Evolutionary conservation across 2,329 filamentous ascomycete species (phyloP).

Genomic region (Pseudocercospora macadamiae): DNA sequence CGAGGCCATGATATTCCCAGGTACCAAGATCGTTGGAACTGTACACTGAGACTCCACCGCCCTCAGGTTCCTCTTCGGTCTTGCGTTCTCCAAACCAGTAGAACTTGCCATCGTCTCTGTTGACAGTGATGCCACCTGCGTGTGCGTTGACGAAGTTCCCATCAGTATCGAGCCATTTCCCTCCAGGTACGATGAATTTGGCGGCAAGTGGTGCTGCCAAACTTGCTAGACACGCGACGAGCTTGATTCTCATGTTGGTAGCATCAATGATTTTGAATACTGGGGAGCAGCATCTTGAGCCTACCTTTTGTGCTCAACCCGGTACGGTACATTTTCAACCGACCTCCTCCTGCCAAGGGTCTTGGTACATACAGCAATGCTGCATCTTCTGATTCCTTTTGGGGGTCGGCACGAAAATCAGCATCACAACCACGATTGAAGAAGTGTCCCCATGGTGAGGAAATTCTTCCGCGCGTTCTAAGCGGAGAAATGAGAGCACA

Average conservation of each 20-base stretch:
- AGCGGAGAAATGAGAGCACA: too few relatives aligned
- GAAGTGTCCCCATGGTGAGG: too few relatives aligned
- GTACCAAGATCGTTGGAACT: constrained; percentile 64
- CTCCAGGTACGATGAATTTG: constrained; percentile 65
- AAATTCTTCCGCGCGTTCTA: too few relatives aligned
- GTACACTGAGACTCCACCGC: constrained; percentile 63
- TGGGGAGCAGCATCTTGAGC: not conserved
- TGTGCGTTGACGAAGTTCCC: constrained; percentile 65
- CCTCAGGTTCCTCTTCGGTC: constrained; percentile 59
- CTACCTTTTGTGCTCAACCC: not conserved
- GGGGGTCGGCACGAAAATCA: not conserved
- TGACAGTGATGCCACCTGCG: constrained; percentile 59
- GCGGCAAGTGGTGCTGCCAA: too few relatives aligned
- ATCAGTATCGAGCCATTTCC: constrained; percentile 62
- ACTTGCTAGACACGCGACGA: too few relatives aligned
- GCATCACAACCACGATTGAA: too few relatives aligned
- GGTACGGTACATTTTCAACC: not conserved
- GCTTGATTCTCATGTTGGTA: not conserved
- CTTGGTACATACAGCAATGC: not conserved
- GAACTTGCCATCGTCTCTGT: constrained; percentile 58
- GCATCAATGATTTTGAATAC: not conserved
- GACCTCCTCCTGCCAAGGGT: not conserved
- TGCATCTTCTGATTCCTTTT: not conserved
- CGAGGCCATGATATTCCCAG: constrained; percentile 61
- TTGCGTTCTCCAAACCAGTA: constrained; percentile 68